Evolutionary conservation across 192 early-diverging fungal species (phyloP), one percentile per base, ranked within the genome.

Genomic region (Coemansia sp.): DNA sequence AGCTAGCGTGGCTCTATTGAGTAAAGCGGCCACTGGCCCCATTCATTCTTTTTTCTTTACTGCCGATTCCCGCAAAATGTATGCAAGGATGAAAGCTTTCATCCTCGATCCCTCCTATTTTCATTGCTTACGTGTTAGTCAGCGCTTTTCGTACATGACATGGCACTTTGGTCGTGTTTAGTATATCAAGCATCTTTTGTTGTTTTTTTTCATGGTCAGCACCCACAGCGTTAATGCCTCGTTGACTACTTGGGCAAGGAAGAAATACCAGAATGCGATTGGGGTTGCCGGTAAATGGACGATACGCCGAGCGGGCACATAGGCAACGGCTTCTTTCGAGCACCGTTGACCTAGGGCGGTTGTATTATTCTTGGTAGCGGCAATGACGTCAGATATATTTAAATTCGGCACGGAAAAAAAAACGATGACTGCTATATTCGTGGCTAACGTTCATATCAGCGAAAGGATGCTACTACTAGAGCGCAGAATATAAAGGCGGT

Each of bases 1-100:
- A 46, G 50, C 38, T 46, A 50, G 63, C 34, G 63, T 71, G 70
- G 70, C 70, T 66, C 63, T 9, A 71, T 66, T 71, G 70, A 71
- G 34, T 22, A 65, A 57, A 13, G 59, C 56, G 70, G 59, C 38
- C 52, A 63, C 69, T 62, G 57, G 52, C 56, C 29, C 29, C 38
- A 43, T 59, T 66, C 40, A 56, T 58, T 57, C 5, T 1, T 32
- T 32, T 15, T n/a, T 1, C 33, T 32, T 15, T n/a, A n/a, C 55
- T 17, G 29, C 29, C 29, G 25, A 13, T 10, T 29, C 10, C 53
- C 32, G 53, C 32, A 11, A 55, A 3, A 17, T 11, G 20, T 11
- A 55, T 57, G 55, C 34, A 14, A 35, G 55, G 55, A 19, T 7
- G 33, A 1, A 7, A 52, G 22, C 2, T 32, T 9, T n/a, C 9